Evolutionary conservation across 2,329 filamentous ascomycete genomes (phyloP).

Genomic region (Penicillium sumatraense): DNA sequence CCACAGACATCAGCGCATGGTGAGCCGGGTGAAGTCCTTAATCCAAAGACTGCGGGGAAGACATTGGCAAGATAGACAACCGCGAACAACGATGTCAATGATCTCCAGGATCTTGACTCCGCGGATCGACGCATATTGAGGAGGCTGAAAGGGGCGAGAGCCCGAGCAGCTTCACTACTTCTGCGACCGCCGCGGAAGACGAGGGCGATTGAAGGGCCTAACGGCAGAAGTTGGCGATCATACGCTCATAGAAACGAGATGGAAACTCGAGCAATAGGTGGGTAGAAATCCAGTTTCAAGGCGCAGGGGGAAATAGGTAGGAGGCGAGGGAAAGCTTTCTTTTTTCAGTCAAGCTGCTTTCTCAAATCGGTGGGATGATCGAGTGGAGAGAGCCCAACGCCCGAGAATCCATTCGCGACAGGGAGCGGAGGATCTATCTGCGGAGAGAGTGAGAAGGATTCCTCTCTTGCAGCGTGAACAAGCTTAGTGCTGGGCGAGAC

Average conservation of each 20-base stretch:
- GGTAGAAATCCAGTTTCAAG: not conserved
- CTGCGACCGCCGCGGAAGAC: slow-evolving; percentile 7
- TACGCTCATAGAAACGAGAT: slow-evolving; percentile 19
- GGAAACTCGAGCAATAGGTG: not conserved
- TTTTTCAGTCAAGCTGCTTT: slow-evolving; percentile 25
- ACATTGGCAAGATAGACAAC: slow-evolving; percentile 26
- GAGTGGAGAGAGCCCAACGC: slow-evolving; percentile 12
- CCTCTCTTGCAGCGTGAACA: slow-evolving; percentile 7
- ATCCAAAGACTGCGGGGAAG: slow-evolving; percentile 26
- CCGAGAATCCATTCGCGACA: not conserved
- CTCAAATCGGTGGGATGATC: slow-evolving; percentile 15
- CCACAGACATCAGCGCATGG: slow-evolving; percentile 43
- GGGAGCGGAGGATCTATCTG: not conserved
- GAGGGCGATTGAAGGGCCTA: slow-evolving; percentile 8
- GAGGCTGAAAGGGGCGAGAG: slow-evolving; percentile 7
- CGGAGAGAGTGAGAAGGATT: not conserved
- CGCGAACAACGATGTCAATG: slow-evolving; percentile 21
- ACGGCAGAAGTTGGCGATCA: slow-evolving; percentile 18
- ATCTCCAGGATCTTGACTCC: slow-evolving; percentile 15
- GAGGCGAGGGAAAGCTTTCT: slow-evolving; percentile 27
- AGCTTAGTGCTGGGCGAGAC: not conserved
- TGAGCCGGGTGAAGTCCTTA: slow-evolving; percentile 42
- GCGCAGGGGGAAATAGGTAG: not conserved
- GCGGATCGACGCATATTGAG: slow-evolving; percentile 26
- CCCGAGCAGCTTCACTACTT: slow-evolving; percentile 4